These are phyloP conservation scores for Epichloe baconii DNA, from an alignment of 2,329 filamentous ascomycete species.

Conservation along the genomic window DNA sequence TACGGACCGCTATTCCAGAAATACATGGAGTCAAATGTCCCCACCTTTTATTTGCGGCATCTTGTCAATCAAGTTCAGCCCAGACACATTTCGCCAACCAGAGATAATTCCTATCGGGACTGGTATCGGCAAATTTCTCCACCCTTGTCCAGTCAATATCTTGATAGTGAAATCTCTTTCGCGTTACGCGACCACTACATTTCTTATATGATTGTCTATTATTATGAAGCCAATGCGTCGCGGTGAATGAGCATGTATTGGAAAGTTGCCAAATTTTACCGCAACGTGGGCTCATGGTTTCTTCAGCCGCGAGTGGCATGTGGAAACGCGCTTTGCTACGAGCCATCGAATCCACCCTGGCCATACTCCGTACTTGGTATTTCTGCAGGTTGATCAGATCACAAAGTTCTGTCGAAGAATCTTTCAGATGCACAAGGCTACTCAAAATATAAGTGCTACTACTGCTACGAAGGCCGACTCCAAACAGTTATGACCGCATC, in stretches of 20 bases:
- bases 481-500: background rate
- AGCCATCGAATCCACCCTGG: background rate
- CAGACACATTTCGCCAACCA: background rate
- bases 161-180: background rate
- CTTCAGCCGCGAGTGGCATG: background rate
- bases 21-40: background rate
- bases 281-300: background rate
- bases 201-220: background rate
- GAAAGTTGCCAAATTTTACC: background rate
- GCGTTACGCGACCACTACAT: background rate
- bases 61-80: background rate
- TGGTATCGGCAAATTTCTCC: background rate
- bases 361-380: background rate
- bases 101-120: background rate
- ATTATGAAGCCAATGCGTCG: background rate
- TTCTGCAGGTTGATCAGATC: background rate
- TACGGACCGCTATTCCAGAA: background rate
- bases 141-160: background rate
- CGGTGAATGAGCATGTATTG: background rate
- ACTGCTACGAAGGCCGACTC: background rate
- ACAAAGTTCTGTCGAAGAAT: background rate
- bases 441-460: background rate
- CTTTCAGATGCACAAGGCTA: background rate
- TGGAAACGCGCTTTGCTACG: background rate
- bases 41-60: background rate